Conservation (phyloP, 2,329 filamentous ascomycete genomes). For the Cladosporium sp. region DNA sequence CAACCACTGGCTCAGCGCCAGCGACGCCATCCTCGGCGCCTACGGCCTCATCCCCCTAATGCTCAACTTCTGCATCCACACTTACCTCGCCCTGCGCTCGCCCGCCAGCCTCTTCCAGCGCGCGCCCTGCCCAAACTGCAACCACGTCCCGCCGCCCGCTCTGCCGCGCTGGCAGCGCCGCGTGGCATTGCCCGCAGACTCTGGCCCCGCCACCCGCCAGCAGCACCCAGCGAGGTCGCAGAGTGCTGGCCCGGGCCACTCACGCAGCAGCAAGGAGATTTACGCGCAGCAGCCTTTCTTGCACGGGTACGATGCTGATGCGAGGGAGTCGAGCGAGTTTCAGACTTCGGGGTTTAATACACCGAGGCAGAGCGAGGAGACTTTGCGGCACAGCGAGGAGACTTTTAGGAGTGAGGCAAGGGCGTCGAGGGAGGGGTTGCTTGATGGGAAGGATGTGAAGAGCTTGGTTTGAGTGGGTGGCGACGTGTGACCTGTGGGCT, state of each 20-base stretch:
- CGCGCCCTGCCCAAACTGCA: constrained; percentile 27
- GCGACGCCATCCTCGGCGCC: constrained; percentile 22
- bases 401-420: constrained; percentile 10
- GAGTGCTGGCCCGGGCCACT: constrained; percentile 3
- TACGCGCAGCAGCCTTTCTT: constrained; percentile 1
- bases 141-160: constrained; percentile 9
- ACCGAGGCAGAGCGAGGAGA: constrained; percentile 15
- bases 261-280: constrained; percentile 9
- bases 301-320: background rate
- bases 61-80: constrained; percentile 27
- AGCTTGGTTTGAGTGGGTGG: background rate
- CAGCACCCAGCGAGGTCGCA: background rate
- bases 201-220: background rate
- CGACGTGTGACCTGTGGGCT: background rate
- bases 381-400: constrained; percentile 3
- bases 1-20: background rate
- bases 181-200: constrained; percentile 9
- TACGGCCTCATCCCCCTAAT: constrained; percentile 29
- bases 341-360: constrained; percentile 20
- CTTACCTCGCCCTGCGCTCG: constrained; percentile 25
- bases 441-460: constrained; percentile 2
- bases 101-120: constrained; percentile 11
- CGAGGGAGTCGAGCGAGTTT: constrained; percentile 17
- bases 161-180: constrained; percentile 10
- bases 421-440: background rate